These are phyloP conservation scores for Mycena capillaripes DNA, from an alignment of 768 basidiomycete genomes.

Conservation along the genomic window DNA sequence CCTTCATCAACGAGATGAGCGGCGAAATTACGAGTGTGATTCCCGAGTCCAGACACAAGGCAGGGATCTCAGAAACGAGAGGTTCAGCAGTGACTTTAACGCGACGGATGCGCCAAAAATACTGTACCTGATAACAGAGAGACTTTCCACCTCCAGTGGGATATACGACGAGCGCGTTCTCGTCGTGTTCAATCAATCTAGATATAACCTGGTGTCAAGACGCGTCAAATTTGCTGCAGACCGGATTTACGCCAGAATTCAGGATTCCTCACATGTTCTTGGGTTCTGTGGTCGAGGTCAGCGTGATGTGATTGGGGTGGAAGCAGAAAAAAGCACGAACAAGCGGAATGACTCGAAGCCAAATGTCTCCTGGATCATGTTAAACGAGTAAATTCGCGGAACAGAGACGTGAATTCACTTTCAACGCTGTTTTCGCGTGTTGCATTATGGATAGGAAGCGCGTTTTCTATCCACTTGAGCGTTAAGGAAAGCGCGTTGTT, in stretches of 20 bases:
- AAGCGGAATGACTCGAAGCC: slow-evolving; percentile 52
- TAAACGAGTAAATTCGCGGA: background rate
- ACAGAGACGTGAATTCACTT: slow-evolving; percentile 4
- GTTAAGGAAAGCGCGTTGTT: background rate
- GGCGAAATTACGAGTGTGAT: slow-evolving; percentile 55
- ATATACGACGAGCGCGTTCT: slow-evolving; percentile 57
- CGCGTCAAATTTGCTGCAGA: background rate
- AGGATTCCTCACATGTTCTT: slow-evolving; percentile 50
- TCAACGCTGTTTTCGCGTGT: slow-evolving; percentile 21
- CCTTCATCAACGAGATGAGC: slow-evolving; percentile 52
- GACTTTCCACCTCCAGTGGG: slow-evolving; percentile 53
- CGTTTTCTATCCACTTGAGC: too few species aligned
- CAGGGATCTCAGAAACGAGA: slow-evolving; percentile 51
- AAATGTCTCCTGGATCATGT: slow-evolving; percentile 47
- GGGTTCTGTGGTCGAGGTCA: slow-evolving; percentile 39
- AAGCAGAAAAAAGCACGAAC: background rate
- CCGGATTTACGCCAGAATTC: background rate
- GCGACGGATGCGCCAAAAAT: too few species aligned
- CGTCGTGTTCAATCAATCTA: slow-evolving; percentile 53
- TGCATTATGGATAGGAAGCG: slow-evolving; percentile 7
- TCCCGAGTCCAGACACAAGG: slow-evolving; percentile 50
- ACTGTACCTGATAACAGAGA: slow-evolving; percentile 18
- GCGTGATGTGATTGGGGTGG: too few species aligned
- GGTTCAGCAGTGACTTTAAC: too few species aligned
- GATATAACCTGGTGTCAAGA: slow-evolving; percentile 45